Conservation (phyloP, 2,329 filamentous ascomycete genomes). For the Beauveria bassiana region DNA sequence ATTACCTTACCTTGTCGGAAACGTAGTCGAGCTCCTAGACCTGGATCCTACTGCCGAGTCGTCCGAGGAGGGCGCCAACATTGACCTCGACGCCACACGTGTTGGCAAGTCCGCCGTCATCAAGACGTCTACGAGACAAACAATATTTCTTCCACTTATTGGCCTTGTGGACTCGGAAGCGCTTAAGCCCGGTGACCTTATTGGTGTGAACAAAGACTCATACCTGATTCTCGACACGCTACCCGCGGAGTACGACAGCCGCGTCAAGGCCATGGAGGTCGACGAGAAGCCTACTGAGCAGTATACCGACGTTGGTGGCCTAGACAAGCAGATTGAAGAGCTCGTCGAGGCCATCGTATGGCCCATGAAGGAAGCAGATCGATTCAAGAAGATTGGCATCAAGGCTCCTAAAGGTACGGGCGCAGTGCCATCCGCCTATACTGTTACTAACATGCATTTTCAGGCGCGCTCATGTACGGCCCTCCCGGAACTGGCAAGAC, state of each 20-base stretch:
- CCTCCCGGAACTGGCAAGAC: conserved; percentile 88
- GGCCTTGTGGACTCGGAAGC: conserved; percentile 93
- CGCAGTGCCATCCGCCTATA: conserved; percentile 66
- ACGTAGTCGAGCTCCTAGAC: conserved; percentile 94
- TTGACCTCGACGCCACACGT: conserved; percentile 91
- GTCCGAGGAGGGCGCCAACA: conserved; percentile 95
- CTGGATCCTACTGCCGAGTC: conserved; percentile 94
- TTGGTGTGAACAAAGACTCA: conserved; percentile 98
- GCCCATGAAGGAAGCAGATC: conserved; percentile 99
- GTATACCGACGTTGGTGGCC: conserved; percentile 92
- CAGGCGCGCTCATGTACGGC: conserved; percentile 96
- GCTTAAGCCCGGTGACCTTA: conserved; percentile 90
- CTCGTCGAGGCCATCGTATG: conserved; percentile 97
- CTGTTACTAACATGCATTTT: conserved; percentile 37
- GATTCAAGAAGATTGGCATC: conserved; percentile 99
- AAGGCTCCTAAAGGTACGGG: conserved; percentile 90
- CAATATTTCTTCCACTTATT: conserved; percentile 95
- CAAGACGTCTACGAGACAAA: conserved; percentile 97
- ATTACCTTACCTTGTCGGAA: conserved; percentile 95
- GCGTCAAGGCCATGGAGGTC: conserved; percentile 99
- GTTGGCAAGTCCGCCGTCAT: conserved; percentile 98
- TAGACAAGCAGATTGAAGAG: conserved; percentile 99
- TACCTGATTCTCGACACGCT: conserved; percentile 95
- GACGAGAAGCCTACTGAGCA: conserved; percentile 99
- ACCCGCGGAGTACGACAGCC: conserved; percentile 95